Evolutionary conservation across 176 grass and related monocot species (phyloP).

Genomic region (Triticum dicoccoides): DNA sequence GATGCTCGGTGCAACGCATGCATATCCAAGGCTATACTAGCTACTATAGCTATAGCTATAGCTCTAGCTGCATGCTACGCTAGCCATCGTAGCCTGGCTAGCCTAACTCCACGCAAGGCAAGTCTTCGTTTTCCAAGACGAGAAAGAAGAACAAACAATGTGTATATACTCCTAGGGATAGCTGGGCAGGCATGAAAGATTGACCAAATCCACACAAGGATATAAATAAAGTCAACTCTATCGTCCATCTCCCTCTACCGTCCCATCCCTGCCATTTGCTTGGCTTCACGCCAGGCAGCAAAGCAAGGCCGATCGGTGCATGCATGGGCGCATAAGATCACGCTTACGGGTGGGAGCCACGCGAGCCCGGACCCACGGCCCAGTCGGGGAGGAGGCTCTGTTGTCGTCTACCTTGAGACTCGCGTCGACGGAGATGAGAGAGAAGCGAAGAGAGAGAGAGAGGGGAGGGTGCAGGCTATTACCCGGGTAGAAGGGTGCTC

Average conservation of each 20-base stretch:
- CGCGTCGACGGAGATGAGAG: conserved; percentile 3
- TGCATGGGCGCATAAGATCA: conserved; percentile 10
- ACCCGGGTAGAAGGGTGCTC: conserved; percentile 49
- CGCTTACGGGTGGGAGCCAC: conserved; percentile 31
- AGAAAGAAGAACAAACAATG: neutral
- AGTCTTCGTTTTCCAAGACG: neutral
- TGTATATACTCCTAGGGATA: neutral
- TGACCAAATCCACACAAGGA: neutral
- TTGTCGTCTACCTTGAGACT: conserved; percentile 20
- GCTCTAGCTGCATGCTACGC: neutral
- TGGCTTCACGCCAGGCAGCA: neutral
- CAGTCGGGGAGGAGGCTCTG: neutral
- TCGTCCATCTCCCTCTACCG: neutral
- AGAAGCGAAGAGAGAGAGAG: neutral
- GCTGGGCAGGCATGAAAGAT: neutral
- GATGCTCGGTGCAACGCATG: neutral
- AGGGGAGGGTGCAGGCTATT: conserved; percentile 37
- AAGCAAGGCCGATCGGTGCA: neutral
- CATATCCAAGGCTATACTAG: neutral
- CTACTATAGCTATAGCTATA: neutral
- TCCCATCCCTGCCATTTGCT: neutral
- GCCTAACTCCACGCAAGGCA: neutral
- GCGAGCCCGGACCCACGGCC: neutral
- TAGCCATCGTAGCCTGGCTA: neutral
- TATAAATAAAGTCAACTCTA: neutral